Evolutionary conservation across 148 eudicot genomes (phyloP).

Genomic region (Camellia sinensis): DNA sequence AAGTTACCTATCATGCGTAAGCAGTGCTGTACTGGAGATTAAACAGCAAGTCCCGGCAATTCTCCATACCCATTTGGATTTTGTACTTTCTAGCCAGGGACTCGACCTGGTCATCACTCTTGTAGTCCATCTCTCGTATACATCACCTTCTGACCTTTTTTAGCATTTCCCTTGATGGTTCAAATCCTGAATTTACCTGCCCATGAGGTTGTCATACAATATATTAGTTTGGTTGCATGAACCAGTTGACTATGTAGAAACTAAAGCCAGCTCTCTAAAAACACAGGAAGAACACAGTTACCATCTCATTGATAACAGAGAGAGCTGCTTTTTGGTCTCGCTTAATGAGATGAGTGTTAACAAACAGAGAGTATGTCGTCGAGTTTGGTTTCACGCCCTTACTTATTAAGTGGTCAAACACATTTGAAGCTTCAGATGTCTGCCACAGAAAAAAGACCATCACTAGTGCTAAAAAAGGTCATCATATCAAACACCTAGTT

Average conservation of each 20-base stretch:
- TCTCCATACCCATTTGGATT: constrained; percentile 56
- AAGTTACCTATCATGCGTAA: constrained; percentile 45
- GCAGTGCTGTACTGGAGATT: constrained; percentile 54
- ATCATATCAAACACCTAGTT: no score
- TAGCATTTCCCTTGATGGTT: constrained; percentile 63
- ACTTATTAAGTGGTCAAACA: constrained; percentile 67
- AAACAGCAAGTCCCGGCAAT: constrained; percentile 65
- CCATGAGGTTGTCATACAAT: neutral
- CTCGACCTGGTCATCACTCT: constrained; percentile 46
- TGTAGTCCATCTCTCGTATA: constrained; percentile 64
- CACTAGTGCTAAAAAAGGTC: no score
- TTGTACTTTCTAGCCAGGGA: constrained; percentile 43
- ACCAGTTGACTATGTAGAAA: neutral
- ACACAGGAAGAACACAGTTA: constrained; percentile 26
- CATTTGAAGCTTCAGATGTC: constrained; percentile 70
- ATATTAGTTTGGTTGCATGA: no score
- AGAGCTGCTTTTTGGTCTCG: constrained; percentile 81
- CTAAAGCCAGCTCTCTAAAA: neutral
- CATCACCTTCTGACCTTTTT: constrained; percentile 82
- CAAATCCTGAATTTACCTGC: constrained; percentile 74
- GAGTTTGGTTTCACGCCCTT: constrained; percentile 75
- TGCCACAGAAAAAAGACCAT: constrained; percentile 28
- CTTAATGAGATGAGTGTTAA: constrained; percentile 77
- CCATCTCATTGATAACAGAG: constrained; percentile 65
- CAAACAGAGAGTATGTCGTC: constrained; percentile 70